A percentile compares a stretch with the other conserved stretches of the same genome.
Conservation (phyloP, 352 stramenopile species). For the Globisporangium abappressorium region DNA sequence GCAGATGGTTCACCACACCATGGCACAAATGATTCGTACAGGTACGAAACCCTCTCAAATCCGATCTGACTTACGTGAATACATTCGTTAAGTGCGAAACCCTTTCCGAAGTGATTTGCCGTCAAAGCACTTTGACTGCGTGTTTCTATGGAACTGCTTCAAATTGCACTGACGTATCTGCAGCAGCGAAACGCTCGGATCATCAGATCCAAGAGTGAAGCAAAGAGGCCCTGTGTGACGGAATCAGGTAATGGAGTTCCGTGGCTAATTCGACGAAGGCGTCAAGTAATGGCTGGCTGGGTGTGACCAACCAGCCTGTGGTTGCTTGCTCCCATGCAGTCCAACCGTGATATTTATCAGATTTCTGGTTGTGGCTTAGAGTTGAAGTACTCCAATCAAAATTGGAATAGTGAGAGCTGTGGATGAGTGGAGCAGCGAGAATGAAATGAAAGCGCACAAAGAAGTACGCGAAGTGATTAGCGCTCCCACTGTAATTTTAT, state of each 20-base stretch:
- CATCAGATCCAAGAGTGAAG: neutral
- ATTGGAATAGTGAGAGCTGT: too few species aligned
- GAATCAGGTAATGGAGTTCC: neutral
- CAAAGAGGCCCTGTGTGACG: neutral
- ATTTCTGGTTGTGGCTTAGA: neutral
- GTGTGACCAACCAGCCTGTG: neutral
- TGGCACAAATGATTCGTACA: neutral
- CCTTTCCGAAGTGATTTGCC: neutral
- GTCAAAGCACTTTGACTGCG: neutral
- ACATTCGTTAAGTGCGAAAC: neutral
- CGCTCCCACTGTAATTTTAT: neutral
- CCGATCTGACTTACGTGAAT: neutral
- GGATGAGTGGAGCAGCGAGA: too few species aligned
- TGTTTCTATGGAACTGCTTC: neutral
- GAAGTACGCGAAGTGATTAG: neutral
- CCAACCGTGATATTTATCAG: neutral
- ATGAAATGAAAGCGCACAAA: neutral
- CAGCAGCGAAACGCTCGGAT: neutral
- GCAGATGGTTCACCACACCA: neutral
- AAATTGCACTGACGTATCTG: neutral
- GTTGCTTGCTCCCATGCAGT: neutral
- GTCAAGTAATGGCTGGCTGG: too few species aligned
- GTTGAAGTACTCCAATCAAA: neutral
- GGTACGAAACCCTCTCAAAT: neutral
- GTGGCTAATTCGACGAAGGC: too few species aligned